Conservation (phyloP, 371 early-diverging fungal genomes). For the Lichtheimia ornata region DNA sequence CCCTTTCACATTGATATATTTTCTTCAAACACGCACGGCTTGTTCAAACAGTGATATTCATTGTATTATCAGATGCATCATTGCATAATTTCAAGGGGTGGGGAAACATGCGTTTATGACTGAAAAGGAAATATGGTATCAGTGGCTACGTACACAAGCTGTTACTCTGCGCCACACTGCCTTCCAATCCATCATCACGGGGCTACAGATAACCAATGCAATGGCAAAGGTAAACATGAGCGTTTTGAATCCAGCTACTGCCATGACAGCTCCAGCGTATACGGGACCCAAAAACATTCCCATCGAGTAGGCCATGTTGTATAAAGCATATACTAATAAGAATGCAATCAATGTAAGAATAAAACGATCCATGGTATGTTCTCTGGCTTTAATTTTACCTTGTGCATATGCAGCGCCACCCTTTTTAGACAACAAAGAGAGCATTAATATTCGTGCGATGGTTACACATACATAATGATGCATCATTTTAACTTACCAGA, state of each 20-base stretch:
- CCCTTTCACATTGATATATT: no score
- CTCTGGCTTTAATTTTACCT: constrained; percentile 26
- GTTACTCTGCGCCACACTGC: constrained; percentile 10
- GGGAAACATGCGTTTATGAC: no score
- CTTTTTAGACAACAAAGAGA: constrained; percentile 13
- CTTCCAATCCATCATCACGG: constrained; percentile 46
- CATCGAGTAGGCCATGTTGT: constrained; percentile 58
- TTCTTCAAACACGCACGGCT: no score
- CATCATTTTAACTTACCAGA: constrained; percentile 35
- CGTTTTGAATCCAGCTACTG: constrained; percentile 30
- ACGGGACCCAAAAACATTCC: constrained; percentile 66
- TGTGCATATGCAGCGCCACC: constrained; percentile 57
- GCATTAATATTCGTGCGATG: constrained; percentile 19
- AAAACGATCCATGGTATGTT: background rate
- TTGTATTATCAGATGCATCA: no score
- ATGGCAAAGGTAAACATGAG: constrained; percentile 39
- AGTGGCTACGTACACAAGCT: no score
- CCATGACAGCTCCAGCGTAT: constrained; percentile 51
- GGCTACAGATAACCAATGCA: constrained; percentile 33
- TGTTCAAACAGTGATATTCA: no score
- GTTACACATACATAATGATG: constrained; percentile 26
- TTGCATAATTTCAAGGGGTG: no score
- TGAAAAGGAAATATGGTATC: no score
- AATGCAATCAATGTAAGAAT: background rate
- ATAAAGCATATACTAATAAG: constrained; percentile 49